These are phyloP conservation scores for Microascus cirrosus DNA, from an alignment of 2,329 filamentous ascomycete genomes.

Conservation along the genomic window DNA sequence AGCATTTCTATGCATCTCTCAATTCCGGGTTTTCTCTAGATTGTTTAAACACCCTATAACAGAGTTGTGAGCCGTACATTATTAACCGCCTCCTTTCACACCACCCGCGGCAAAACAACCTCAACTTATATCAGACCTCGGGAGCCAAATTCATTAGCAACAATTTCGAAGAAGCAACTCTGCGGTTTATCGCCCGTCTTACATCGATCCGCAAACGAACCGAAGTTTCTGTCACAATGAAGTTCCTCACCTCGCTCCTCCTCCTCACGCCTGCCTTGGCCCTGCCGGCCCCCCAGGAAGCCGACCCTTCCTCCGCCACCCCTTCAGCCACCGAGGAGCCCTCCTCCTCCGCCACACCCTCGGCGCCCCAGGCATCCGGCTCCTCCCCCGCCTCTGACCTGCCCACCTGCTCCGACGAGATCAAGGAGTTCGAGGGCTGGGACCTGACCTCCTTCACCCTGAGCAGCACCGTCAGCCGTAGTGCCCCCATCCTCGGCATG, in stretches of 20 bases:
- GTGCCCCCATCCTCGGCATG: neutral
- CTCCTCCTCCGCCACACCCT: neutral
- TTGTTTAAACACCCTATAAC: neutral
- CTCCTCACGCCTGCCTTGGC: neutral
- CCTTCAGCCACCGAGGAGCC: neutral
- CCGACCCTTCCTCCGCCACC: neutral
- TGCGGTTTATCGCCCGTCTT: neutral
- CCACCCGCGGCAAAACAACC: too few relatives aligned
- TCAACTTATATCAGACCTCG: too few relatives aligned
- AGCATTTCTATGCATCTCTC: neutral
- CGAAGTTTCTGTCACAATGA: neutral
- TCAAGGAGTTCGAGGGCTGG: neutral
- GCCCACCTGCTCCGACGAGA: neutral
- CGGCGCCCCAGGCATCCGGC: neutral
- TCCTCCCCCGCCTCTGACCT: neutral
- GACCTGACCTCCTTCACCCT: neutral
- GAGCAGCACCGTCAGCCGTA: neutral
- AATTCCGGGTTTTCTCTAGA: too few relatives aligned
- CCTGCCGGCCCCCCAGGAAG: neutral
- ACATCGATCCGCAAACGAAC: neutral
- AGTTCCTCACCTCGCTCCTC: neutral
- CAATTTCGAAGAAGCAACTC: neutral
- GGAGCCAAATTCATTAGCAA: too few relatives aligned
- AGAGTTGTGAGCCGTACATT: too few relatives aligned
- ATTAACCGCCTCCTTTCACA: too few relatives aligned